phyloP scores from a whole-genome alignment of 148 eudicot genomes.

The Persicaria maculosa region DNA sequence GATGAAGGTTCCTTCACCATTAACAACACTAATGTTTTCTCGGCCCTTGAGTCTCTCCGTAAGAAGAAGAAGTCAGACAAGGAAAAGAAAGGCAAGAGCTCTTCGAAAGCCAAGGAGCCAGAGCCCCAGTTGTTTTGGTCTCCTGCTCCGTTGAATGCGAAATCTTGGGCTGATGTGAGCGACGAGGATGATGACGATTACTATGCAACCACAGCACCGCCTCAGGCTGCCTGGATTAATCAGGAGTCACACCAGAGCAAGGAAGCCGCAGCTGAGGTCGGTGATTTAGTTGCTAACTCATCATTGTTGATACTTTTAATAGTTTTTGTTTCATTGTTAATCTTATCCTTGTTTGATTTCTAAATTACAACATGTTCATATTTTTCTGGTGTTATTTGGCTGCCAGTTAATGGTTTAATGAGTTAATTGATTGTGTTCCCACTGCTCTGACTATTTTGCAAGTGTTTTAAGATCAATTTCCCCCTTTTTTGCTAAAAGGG shows the following conservation, averaged over 20 bases:
- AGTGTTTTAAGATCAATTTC: neutral
- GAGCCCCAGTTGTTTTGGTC: constrained; percentile 58
- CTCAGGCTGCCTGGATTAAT: constrained; percentile 45
- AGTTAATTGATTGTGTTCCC: neutral
- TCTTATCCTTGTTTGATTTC: neutral
- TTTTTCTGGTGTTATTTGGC: neutral
- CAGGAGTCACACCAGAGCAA: constrained; percentile 20
- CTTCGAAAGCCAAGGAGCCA: constrained; percentile 38
- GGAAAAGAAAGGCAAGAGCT: constrained; percentile 49
- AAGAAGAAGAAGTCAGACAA: constrained; percentile 83
- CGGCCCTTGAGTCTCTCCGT: constrained; percentile 70
- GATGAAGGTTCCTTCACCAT: constrained; percentile 49
- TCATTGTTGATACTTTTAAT: neutral
- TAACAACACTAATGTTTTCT: constrained; percentile 75
- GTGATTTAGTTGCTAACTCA: neutral
- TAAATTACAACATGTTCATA: neutral
- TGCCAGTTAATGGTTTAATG: neutral
- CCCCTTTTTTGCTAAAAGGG: neutral
- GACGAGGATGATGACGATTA: constrained; percentile 96
- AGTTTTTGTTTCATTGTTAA: neutral
- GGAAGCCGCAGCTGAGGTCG: constrained; percentile 39
- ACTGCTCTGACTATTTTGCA: neutral
- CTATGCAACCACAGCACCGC: constrained; percentile 80
- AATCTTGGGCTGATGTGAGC: constrained; percentile 95
- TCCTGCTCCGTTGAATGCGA: constrained; percentile 52